Evolutionary conservation across 495 filamentous ascomycete genomes (phyloP), one percentile per base, ranked within the genome.

Genomic region (Podospora pseudocomata): DNA sequence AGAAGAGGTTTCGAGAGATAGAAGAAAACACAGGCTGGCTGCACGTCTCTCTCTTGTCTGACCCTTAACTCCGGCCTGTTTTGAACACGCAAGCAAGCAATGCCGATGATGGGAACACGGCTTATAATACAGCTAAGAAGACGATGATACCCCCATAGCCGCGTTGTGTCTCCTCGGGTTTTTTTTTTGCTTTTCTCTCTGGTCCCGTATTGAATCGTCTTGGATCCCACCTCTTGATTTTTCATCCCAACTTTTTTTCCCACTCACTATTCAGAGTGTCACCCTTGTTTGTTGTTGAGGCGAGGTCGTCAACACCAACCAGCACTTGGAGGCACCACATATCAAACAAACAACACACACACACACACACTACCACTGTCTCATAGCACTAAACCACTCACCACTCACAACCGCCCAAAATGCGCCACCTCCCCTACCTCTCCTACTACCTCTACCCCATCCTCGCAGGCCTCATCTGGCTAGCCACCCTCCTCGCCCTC

Each of bases 401-500:
- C 56, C 19, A 58, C 2, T 58, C 56, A 58, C 5, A 58, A 20
- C 23, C 56, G n/a, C n/a, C n/a, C 56, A 58, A 58, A 58, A 58
- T 58, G 23, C 39, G 39, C 39, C 39, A 49, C 27, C 59, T 28
- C 23, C 59, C 59, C 59, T 32, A 26, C 15, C 65, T 70, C 57
- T 86, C 84, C 19, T 86, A 85, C 68, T 90, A 92, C 92, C 76
- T 94, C 34, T 87, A 96, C 61, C 94, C 94, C 58, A 79, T 97
- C 63, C 84, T 97, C 64, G 92, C 91, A 68, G 89, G 89, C 65
- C 78, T 86, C 70, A 85, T 91, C 79, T 97, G 94, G 94, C 85
- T 96, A 62, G 86, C 87, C 82, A 88, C 79, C 76, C 77, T 85
- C 3, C 68, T 86, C 2, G 82, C 76, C 30, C 81, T 86, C 7